Base-by-base conservation (phyloP, 257 asterid genomes). In the Perilla frutescens region DNA sequence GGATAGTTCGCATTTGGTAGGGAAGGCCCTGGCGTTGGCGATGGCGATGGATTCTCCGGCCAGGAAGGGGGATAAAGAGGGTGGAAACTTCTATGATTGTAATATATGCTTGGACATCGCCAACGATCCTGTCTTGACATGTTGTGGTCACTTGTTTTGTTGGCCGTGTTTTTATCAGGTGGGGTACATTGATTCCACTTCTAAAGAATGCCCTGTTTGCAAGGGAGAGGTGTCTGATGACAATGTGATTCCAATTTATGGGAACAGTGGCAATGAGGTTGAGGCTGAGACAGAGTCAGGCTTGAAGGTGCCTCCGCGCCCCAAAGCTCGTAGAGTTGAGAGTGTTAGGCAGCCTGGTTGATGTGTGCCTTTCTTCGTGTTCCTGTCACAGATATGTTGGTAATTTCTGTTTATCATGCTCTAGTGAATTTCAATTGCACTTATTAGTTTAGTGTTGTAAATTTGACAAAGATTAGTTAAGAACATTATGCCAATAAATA, bases 61-160 rank as follows among this genome's bases (percentile, higher is more conserved):
- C n/a, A 81, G 77, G 73, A 84, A 75, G 79, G 83, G 39, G 47
- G 84, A 41, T 6, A 76, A 79, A 56, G 77, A 74, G 31, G 41
- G 72, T n/a, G 84, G 82, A 26, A 60, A 84, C 81, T 80, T 80
- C 45, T 88, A 77, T 49, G 90, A 90, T 64, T 90, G 94, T 72
- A 86, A 80, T 44, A 74, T 90, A 53, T 90, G 92, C 72, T 77
- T 88, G 71, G 87, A 86, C 2, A 7, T 84, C 73, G 90, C 92
- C 2, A 76, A 20, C 31, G 89, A 88, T 39, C 92, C 89, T 0
- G 79, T 88, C 12, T 57, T 86, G 60, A 90, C 92, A 43, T 88
- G 87, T 49, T 90, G 94, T 3, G 88, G 96, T n/a, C 96, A 89
- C 83, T 71, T 90, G 59, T 88, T 75, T 74, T 84, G 94, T 41